Evolutionary conservation across 2,329 filamentous ascomycete species (phyloP).

Genomic region (Mycogone perniciosa): DNA sequence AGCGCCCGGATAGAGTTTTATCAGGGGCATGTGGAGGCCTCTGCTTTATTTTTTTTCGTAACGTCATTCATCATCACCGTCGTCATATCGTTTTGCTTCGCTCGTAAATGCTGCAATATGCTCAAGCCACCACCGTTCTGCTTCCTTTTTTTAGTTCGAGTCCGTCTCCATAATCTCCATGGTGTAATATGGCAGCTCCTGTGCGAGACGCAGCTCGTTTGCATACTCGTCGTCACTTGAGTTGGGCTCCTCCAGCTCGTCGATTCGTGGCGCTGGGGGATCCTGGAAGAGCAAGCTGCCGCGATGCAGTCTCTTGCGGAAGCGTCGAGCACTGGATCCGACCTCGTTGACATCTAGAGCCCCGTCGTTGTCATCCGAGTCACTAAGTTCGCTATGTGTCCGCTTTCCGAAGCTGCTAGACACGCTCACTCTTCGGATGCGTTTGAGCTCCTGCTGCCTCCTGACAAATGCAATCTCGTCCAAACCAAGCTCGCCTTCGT

Average conservation of each 20-base stretch:
- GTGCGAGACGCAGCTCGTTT: conserved; percentile 37
- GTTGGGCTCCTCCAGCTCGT: conserved; percentile 48
- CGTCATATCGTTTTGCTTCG: conserved; percentile 2
- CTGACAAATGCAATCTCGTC: conserved; percentile 32
- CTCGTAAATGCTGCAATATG: conserved; percentile 1
- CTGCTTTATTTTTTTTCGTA: conserved; percentile 8
- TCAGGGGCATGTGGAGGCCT: not conserved
- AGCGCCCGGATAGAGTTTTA: not conserved
- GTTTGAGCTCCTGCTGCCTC: conserved; percentile 37
- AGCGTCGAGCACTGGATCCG: conserved; percentile 42
- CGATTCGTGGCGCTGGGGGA: conserved; percentile 44
- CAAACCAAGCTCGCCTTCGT: conserved; percentile 28
- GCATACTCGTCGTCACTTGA: conserved; percentile 40
- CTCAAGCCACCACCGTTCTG: not conserved
- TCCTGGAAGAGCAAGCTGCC: conserved; percentile 44
- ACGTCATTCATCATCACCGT: conserved; percentile 6
- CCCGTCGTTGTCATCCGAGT: conserved; percentile 39
- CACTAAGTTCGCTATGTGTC: conserved; percentile 48
- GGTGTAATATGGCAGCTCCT: conserved; percentile 44
- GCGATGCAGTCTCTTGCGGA: conserved; percentile 41
- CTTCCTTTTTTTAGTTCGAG: conserved; percentile 18
- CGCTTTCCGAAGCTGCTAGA: conserved; percentile 51
- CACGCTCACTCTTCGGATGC: conserved; percentile 42
- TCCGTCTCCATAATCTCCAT: conserved; percentile 48
- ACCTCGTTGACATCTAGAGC: conserved; percentile 35